phyloP scores from a whole-genome alignment of 768 basidiomycete species.

The Hericium coralloides region DNA sequence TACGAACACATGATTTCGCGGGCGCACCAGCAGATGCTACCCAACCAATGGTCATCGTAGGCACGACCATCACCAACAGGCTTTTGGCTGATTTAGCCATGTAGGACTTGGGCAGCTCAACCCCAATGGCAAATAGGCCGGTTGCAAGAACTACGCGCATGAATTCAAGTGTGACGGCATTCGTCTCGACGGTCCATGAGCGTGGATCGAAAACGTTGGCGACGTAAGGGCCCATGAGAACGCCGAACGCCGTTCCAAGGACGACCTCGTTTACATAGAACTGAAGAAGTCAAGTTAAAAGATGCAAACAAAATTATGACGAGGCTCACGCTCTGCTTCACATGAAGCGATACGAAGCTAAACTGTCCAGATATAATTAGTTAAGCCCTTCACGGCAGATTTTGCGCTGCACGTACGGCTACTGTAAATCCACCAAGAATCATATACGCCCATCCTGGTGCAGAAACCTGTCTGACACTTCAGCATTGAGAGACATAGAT shows the following conservation, averaged over 20 bases:
- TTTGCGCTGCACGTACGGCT: too few species aligned
- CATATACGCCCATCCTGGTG: too few species aligned
- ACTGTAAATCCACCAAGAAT: too few species aligned
- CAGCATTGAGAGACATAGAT: too few species aligned
- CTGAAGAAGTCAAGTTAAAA: constrained; percentile 22
- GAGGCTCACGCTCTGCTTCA: constrained; percentile 50
- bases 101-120: constrained; percentile 84
- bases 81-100: constrained; percentile 72
- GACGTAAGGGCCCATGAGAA: constrained; percentile 64
- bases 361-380: constrained; percentile 42
- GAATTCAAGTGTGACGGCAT: constrained; percentile 74
- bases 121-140: constrained; percentile 91
- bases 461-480: too few species aligned
- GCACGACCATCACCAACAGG: constrained; percentile 60
- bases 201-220: constrained; percentile 70
- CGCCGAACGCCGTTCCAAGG: constrained; percentile 68
- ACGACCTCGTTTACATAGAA: constrained; percentile 92
- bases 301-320: background rate
- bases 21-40: constrained; percentile 55
- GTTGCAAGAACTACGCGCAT: constrained; percentile 85
- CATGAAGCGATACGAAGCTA: constrained; percentile 74
- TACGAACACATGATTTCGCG: background rate
- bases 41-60: constrained; percentile 85
- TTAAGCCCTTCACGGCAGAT: too few species aligned
- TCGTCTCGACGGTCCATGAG: constrained; percentile 48